These are phyloP conservation scores for Cytidiella melzeri DNA, from an alignment of 768 basidiomycete genomes.

Conservation along the genomic window DNA sequence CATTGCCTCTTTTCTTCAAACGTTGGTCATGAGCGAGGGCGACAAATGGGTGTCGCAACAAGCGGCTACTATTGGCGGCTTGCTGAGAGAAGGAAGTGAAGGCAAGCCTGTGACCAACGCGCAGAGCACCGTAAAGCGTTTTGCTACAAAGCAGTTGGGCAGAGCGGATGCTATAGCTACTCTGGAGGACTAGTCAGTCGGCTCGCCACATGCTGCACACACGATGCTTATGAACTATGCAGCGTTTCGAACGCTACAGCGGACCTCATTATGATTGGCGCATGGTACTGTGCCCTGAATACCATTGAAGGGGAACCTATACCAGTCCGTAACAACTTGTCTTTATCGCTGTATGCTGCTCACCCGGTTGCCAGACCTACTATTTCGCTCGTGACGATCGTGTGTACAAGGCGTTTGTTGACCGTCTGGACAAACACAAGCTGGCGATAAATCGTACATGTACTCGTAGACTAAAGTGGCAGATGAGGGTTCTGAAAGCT, in stretches of 20 bases:
- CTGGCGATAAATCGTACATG: conserved; percentile 41
- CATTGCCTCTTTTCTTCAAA: conserved; percentile 90
- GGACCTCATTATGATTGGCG: conserved; percentile 76
- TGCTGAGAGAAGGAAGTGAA: conserved; percentile 58
- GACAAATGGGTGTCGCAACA: conserved; percentile 82
- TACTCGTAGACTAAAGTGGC: conserved; percentile 60
- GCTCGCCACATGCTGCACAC: background rate
- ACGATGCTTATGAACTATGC: background rate
- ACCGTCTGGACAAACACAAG: conserved; percentile 32
- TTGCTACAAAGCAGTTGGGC: conserved; percentile 81
- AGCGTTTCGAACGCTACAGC: conserved; percentile 87
- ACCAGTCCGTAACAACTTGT: conserved; percentile 53
- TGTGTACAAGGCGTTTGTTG: conserved; percentile 62
- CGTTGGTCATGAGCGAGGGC: conserved; percentile 94
- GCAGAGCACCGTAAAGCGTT: conserved; percentile 69
- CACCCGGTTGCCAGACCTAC: conserved; percentile 48
- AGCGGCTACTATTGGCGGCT: conserved; percentile 58
- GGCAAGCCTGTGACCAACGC: conserved; percentile 76
- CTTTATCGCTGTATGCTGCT: background rate
- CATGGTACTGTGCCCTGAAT: conserved; percentile 66
- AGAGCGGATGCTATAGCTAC: conserved; percentile 74
- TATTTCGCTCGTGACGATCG: conserved; percentile 93
- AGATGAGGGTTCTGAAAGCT: conserved; percentile 55
- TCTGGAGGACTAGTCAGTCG: conserved; percentile 85
- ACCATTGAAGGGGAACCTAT: conserved; percentile 57